These are phyloP conservation scores for Baudoinia panamericana DNA, from an alignment of 495 filamentous ascomycete genomes.

Conservation along the genomic window DNA sequence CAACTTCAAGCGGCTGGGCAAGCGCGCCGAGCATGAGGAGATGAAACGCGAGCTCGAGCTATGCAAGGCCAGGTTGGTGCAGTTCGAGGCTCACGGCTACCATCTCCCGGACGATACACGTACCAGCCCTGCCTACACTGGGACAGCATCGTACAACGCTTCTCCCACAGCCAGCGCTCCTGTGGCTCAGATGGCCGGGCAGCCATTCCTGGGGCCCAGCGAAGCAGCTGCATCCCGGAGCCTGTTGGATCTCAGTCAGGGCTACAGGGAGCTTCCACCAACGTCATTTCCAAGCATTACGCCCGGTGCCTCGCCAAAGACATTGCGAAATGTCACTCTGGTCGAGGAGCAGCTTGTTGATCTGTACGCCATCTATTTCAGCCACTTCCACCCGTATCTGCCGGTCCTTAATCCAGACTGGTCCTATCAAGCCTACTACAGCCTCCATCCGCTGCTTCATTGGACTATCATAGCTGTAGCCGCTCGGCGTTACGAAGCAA, in stretches of 20 bases:
- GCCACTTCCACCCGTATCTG: conserved; percentile 70
- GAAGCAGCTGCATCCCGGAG: conserved; percentile 15
- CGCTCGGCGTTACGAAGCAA: conserved; percentile 55
- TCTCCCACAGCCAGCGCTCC: conserved; percentile 4
- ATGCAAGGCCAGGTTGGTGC: conserved; percentile 34
- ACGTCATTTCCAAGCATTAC: conserved; percentile 11
- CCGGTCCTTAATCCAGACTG: conserved; percentile 64
- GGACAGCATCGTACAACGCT: conserved; percentile 1
- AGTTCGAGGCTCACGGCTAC: conserved; percentile 18
- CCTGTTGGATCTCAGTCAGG: conserved; percentile 17
- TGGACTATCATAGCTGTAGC: conserved; percentile 80
- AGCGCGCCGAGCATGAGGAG: conserved; percentile 79
- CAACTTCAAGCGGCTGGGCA: conserved; percentile 86
- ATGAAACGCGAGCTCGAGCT: conserved; percentile 63
- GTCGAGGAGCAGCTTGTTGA: conserved; percentile 57
- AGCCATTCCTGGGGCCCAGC: conserved; percentile 16
- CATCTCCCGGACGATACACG: conserved; percentile 30
- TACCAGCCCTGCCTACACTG: background rate
- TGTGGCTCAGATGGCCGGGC: conserved; percentile 14
- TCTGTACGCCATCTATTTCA: conserved; percentile 69
- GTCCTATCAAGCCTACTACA: conserved; percentile 62
- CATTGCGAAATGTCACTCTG: conserved; percentile 62
- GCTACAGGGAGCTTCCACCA: conserved; percentile 11
- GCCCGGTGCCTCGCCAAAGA: conserved; percentile 30
- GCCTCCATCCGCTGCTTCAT: conserved; percentile 62